Evolutionary conservation across 2,329 filamentous ascomycete genomes (phyloP).

Genomic region (Penicillium brevicompactum): DNA sequence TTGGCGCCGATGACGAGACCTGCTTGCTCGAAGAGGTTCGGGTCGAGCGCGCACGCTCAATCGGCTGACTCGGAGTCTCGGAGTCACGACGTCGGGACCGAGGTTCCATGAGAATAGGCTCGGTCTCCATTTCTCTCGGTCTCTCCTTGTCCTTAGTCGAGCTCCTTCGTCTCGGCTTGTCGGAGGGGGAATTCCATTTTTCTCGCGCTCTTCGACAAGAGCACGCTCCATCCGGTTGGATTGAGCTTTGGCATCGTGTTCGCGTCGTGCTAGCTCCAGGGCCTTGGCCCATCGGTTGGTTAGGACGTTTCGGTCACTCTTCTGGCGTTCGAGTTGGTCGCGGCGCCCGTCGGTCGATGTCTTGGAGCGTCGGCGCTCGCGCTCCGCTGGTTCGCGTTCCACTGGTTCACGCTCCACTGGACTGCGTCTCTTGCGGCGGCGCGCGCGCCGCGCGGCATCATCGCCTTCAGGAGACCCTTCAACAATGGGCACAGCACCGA

Average conservation of each 20-base stretch:
- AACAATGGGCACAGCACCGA: not conserved
- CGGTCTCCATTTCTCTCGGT: conserved; percentile 11
- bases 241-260: conserved; percentile 36
- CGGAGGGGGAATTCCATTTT: conserved; percentile 16
- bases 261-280: conserved; percentile 38
- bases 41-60: conserved; percentile 22
- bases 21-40: conserved; percentile 31
- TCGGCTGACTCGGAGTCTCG: conserved; percentile 23
- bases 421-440: conserved; percentile 35
- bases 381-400: conserved; percentile 24
- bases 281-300: conserved; percentile 38
- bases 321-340: conserved; percentile 33
- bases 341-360: conserved; percentile 38
- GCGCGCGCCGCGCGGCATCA: conserved; percentile 17
- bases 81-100: conserved; percentile 15
- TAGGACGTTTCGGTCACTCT: conserved; percentile 35
- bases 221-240: conserved; percentile 23
- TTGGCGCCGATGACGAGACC: conserved; percentile 18
- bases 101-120: conserved; percentile 9
- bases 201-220: conserved; percentile 23
- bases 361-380: conserved; percentile 40
- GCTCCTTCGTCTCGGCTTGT: conserved; percentile 22
- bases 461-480: conserved; percentile 11
- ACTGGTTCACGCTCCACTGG: conserved; percentile 32
- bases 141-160: conserved; percentile 10